Percentiles rank a stretch among this genome's conserved stretches.
Conservation (phyloP, 495 filamentous ascomycete species). For the Aspergillus nanangensis region DNA sequence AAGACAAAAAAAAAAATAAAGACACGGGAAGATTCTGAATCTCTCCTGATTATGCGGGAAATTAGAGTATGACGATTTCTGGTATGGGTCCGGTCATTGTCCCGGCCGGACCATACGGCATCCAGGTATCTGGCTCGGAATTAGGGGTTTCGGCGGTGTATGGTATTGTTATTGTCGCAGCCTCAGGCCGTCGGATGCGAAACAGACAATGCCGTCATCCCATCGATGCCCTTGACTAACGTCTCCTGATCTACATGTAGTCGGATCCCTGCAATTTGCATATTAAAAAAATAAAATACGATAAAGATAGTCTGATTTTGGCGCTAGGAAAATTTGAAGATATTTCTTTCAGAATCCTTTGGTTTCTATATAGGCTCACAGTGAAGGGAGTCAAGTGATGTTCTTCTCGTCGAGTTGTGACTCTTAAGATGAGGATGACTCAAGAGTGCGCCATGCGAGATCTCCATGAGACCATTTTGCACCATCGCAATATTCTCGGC, state of each 20-base stretch:
- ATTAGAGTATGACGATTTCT: neutral
- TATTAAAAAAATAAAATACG: too few relatives aligned
- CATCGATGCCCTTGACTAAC: neutral
- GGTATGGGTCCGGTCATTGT: neutral
- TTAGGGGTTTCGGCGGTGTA: neutral
- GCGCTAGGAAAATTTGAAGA: neutral
- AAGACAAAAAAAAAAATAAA: too few relatives aligned
- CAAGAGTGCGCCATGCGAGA: conserved; percentile 11
- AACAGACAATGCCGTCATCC: neutral
- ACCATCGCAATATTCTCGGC: conserved; percentile 12
- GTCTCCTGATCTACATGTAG: conserved; percentile 3
- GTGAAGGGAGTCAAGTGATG: too few relatives aligned
- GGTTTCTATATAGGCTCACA: neutral
- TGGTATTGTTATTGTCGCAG: neutral
- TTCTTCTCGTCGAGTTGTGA: too few relatives aligned
- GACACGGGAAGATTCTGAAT: too few relatives aligned
- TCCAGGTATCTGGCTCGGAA: neutral
- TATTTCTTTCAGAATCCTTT: neutral
- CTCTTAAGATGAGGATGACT: too few relatives aligned
- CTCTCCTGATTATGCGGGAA: too few relatives aligned
- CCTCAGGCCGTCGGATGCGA: neutral
- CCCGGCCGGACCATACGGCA: neutral
- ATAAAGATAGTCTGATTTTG: neutral
- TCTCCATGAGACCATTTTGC: conserved; percentile 18
- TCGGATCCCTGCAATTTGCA: conserved; percentile 1